These are phyloP conservation scores for Colletotrichum sp. DNA, from an alignment of 2,329 filamentous ascomycete genomes.

Conservation along the genomic window DNA sequence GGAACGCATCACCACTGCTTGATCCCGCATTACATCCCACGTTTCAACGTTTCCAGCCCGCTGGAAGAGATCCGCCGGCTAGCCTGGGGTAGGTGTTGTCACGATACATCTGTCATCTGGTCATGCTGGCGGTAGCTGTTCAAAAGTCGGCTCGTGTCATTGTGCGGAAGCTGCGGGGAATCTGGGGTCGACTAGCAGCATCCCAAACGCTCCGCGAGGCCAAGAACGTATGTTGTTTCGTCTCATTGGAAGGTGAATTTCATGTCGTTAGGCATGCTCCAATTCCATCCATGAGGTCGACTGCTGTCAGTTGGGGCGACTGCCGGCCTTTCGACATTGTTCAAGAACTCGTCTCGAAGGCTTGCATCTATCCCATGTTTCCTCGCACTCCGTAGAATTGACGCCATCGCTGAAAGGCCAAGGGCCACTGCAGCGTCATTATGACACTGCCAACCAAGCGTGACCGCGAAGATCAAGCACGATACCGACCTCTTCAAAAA, in stretches of 20 bases:
- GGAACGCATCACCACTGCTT: neutral
- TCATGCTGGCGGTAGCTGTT: neutral
- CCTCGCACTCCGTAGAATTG: neutral
- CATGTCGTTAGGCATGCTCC: neutral
- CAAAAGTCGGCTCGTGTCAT: neutral
- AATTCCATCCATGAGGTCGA: neutral
- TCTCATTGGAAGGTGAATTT: neutral
- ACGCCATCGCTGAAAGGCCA: neutral
- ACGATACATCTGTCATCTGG: neutral
- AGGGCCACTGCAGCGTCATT: conserved; percentile 1
- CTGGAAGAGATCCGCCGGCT: neutral
- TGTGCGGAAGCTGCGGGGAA: neutral
- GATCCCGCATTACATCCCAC: conserved; percentile 1
- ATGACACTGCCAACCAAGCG: conserved; percentile 3
- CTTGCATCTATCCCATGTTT: neutral
- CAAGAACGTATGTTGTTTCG: neutral
- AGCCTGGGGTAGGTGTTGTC: neutral
- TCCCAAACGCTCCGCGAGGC: neutral
- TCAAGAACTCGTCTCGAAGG: neutral
- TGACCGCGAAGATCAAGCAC: neutral
- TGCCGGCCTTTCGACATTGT: neutral
- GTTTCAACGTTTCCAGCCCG: neutral
- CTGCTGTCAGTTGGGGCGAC: neutral
- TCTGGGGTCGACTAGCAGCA: neutral
- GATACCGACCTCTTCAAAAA: neutral